Conservation (phyloP, 805 yeast species). For the Lachancea dasiensis region DNA sequence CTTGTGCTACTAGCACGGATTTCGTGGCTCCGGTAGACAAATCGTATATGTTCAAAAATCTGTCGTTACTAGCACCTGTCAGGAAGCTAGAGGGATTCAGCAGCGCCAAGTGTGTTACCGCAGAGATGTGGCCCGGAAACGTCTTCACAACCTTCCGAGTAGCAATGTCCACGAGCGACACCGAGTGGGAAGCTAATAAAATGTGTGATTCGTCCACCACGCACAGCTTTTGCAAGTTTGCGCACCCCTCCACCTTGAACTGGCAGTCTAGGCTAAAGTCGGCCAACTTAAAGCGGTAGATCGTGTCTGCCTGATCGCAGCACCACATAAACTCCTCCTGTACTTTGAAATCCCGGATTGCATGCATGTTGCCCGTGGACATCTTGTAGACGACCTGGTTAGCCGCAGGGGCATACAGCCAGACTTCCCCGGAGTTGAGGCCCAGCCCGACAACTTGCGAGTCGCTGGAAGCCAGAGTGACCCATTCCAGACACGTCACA, state of each 20-base stretch:
- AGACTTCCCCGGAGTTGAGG: constrained; percentile 55
- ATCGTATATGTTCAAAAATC: constrained; percentile 68
- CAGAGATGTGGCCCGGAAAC: constrained; percentile 73
- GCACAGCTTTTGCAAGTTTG: constrained; percentile 26
- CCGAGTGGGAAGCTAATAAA: constrained; percentile 61
- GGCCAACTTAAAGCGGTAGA: constrained; percentile 57
- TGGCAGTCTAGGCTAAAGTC: constrained; percentile 38
- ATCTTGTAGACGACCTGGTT: constrained; percentile 52
- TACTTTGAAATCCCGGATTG: constrained; percentile 46
- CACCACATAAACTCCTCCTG: constrained; percentile 44
- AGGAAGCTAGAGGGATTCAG: constrained; percentile 41
- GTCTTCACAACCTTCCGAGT: constrained; percentile 39
- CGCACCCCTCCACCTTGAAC: constrained; percentile 36
- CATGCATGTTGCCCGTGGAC: constrained; percentile 39
- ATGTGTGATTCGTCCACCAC: constrained; percentile 36
- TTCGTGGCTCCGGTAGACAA: constrained; percentile 33
- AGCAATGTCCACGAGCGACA: constrained; percentile 45
- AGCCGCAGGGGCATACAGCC: constrained; percentile 62
- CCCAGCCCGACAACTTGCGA: constrained; percentile 53
- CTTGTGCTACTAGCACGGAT: constrained; percentile 64
- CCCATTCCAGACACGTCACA: constrained; percentile 24
- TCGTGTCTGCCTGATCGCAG: constrained; percentile 50
- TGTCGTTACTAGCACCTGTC: constrained; percentile 71
- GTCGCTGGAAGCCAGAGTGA: constrained; percentile 29
- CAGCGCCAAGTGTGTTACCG: constrained; percentile 46